phyloP scores from a whole-genome alignment of 768 basidiomycete species.

The Kwoniella mangroviensis region DNA sequence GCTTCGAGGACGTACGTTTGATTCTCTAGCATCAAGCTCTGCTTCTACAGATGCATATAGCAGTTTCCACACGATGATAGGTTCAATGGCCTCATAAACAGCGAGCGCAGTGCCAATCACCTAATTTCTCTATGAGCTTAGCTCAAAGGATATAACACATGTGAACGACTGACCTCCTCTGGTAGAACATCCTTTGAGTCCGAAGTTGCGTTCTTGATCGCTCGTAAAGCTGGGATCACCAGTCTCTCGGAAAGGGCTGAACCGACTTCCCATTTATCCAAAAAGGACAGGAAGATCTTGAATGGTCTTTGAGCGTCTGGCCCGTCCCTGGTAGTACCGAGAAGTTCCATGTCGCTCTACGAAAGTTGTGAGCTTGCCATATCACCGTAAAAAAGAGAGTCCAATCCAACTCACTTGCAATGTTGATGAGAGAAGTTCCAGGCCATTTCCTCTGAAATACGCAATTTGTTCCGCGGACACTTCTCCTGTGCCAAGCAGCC shows the following conservation, averaged over 20 bases:
- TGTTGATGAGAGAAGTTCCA: conserved; percentile 73
- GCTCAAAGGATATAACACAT: too few species aligned
- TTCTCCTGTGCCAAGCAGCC: conserved; percentile 86
- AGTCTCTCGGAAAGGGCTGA: conserved; percentile 75
- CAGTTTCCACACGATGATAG: conserved; percentile 81
- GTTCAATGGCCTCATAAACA: conserved; percentile 79
- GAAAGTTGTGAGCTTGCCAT: not conserved
- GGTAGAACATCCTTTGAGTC: conserved; percentile 42
- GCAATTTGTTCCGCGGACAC: conserved; percentile 72
- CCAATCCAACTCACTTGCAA: conserved; percentile 64
- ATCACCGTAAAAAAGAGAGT: too few species aligned
- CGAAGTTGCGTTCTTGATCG: conserved; percentile 64
- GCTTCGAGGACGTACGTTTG: conserved; percentile 15
- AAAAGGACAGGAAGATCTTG: conserved; percentile 90
- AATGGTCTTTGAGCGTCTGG: conserved; percentile 81
- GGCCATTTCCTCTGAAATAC: conserved; percentile 71
- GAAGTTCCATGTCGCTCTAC: conserved; percentile 74
- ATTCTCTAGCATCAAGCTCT: conserved; percentile 24
- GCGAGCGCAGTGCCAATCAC: conserved; percentile 81
- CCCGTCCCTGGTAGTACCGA: conserved; percentile 62
- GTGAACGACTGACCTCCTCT: conserved; percentile 60
- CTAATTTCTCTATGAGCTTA: conserved; percentile 57
- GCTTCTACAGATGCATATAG: conserved; percentile 61
- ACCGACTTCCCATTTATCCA: conserved; percentile 98
- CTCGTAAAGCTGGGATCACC: conserved; percentile 77